These are phyloP conservation scores for Sphaerobolus stellatus DNA, from an alignment of 1,284 basidiomycete genomes.

Conservation along the genomic window DNA sequence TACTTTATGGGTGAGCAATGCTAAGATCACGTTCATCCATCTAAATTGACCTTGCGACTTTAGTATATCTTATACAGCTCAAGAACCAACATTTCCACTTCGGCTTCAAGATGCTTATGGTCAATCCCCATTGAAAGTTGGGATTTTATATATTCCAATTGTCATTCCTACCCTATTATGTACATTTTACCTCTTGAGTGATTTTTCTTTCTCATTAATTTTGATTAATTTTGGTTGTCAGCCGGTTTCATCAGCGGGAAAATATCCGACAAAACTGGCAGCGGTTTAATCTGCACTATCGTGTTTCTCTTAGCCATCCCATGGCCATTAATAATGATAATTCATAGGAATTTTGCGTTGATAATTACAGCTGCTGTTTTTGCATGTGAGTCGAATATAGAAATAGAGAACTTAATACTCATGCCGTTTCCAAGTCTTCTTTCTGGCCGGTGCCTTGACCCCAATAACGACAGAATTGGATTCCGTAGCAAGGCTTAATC, in stretches of 20 bases:
- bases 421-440: slow-evolving; percentile 48
- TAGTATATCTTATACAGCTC: slow-evolving; percentile 54
- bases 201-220: neutral
- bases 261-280: slow-evolving; percentile 59
- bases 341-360: slow-evolving; percentile 51
- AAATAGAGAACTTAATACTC: neutral
- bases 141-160: slow-evolving; percentile 70
- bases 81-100: slow-evolving; percentile 68
- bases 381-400: neutral
- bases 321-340: slow-evolving; percentile 62
- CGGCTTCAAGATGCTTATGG: slow-evolving; percentile 61
- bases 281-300: slow-evolving; percentile 54
- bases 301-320: slow-evolving; percentile 58
- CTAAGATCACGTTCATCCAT: neutral
- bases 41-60: slow-evolving; percentile 5
- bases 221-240: slow-evolving; percentile 27
- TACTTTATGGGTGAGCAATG: slow-evolving; percentile 58
- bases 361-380: slow-evolving; percentile 43
- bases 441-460: slow-evolving; percentile 54
- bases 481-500: slow-evolving; percentile 49
- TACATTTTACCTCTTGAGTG: no score
- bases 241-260: slow-evolving; percentile 64
- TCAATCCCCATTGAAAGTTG: slow-evolving; percentile 61
- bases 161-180: slow-evolving; percentile 67
- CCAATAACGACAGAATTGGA: slow-evolving; percentile 67